phyloP scores from a whole-genome alignment of 805 yeast genomes.

The Lipomyces yamadae region DNA sequence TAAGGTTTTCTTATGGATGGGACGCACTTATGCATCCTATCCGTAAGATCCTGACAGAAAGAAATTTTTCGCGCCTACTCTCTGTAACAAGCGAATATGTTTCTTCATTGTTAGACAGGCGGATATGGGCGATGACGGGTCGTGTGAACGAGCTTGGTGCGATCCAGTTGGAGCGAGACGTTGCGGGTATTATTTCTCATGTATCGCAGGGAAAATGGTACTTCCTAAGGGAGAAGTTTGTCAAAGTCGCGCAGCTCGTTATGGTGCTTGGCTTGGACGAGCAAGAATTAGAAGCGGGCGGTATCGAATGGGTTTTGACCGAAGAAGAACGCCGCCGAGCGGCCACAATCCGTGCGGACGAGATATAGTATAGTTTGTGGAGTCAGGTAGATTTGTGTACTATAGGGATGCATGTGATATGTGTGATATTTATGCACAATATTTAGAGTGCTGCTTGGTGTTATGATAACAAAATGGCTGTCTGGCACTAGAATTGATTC shows the following conservation, averaged over 20 bases:
- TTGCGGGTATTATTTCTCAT: conserved; percentile 72
- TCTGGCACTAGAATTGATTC: too few relatives aligned
- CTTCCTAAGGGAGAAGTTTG: conserved; percentile 74
- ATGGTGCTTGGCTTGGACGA: conserved; percentile 83
- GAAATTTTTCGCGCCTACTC: conserved; percentile 56
- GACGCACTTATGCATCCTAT: conserved; percentile 67
- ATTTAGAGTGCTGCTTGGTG: not conserved
- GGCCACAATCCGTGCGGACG: conserved; percentile 57
- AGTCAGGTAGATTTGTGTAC: not conserved
- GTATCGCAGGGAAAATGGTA: conserved; percentile 69
- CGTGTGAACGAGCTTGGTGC: conserved; percentile 84
- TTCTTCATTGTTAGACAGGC: conserved; percentile 64
- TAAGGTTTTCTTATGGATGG: conserved; percentile 67
- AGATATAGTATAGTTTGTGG: conserved; percentile 14
- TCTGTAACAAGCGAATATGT: conserved; percentile 59
- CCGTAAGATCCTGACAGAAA: conserved; percentile 58
- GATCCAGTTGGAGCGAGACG: conserved; percentile 78
- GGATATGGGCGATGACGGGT: conserved; percentile 66
- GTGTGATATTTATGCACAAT: not conserved
- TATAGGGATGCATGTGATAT: conserved; percentile 1
- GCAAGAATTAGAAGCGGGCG: conserved; percentile 55
- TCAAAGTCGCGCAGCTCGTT: conserved; percentile 81
- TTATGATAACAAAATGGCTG: too few relatives aligned
- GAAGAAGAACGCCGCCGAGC: conserved; percentile 73
- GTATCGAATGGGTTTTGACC: conserved; percentile 72